These are phyloP conservation scores for Sanguinoderma infundibulare DNA, from an alignment of 1,284 basidiomycete species.

Conservation along the genomic window DNA sequence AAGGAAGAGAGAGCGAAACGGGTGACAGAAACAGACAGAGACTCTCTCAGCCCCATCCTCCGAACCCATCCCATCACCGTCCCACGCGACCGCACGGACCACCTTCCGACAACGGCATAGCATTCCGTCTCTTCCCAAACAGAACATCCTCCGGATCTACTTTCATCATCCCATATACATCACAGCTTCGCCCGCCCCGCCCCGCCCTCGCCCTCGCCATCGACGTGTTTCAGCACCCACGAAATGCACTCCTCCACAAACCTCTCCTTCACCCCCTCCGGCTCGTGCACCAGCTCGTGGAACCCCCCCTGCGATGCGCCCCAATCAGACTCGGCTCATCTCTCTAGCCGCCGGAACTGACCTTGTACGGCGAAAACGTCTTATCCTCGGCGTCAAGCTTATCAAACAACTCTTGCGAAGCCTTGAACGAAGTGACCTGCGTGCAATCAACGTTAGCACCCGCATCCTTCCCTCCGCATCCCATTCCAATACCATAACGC, in stretches of 20 bases:
- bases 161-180: slow-evolving; percentile 3
- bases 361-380: slow-evolving; percentile 41
- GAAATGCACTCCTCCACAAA: slow-evolving; percentile 57
- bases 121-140: neutral
- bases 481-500: neutral
- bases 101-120: slow-evolving; percentile 21
- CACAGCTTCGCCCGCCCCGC: slow-evolving; percentile 15
- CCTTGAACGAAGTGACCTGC: slow-evolving; percentile 64
- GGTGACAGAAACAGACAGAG: slow-evolving; percentile 18
- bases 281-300: slow-evolving; percentile 87
- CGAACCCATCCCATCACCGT: slow-evolving; percentile 12
- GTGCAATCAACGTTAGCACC: neutral
- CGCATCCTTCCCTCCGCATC: neutral
- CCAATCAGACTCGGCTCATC: neutral
- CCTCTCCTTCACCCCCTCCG: slow-evolving; percentile 66
- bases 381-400: slow-evolving; percentile 67
- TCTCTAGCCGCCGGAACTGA: slow-evolving; percentile 40
- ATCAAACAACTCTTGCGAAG: slow-evolving; percentile 65
- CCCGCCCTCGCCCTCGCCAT: neutral
- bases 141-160: neutral
- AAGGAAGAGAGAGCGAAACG: slow-evolving; percentile 32
- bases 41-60: neutral
- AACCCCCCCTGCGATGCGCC: slow-evolving; percentile 61
- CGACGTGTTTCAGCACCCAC: slow-evolving; percentile 51
- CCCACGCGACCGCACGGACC: slow-evolving; percentile 30